phyloP scores from a whole-genome alignment of 2,329 filamentous ascomycete species.

The Nigrospora sphaerica region DNA sequence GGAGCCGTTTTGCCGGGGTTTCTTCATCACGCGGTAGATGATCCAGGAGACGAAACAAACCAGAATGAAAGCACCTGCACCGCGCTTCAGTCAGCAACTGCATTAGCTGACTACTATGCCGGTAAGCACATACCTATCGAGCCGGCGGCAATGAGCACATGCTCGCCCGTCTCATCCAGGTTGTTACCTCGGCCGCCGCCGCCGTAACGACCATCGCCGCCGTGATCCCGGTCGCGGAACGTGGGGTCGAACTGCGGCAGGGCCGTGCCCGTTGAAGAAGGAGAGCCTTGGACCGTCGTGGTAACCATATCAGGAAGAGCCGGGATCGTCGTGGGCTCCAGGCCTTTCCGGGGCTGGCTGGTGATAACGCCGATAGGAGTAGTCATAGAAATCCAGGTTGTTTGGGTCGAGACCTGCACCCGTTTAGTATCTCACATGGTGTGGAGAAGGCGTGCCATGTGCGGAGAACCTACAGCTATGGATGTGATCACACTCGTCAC shows the following conservation, averaged over 20 bases:
- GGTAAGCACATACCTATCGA: conserved; percentile 21
- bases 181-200: not conserved
- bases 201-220: too few species aligned
- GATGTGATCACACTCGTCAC: not conserved
- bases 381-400: conserved; percentile 4
- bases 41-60: conserved; percentile 38
- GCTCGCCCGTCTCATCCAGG: conserved; percentile 20
- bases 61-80: conserved; percentile 34
- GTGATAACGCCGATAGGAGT: conserved; percentile 1
- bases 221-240: too few species aligned
- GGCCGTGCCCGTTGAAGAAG: not conserved
- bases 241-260: not conserved
- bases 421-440: not conserved
- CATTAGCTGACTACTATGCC: not conserved
- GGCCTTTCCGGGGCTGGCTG: conserved; percentile 5
- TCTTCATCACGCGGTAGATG: conserved; percentile 30
- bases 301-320: not conserved
- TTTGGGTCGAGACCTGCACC: conserved; percentile 3
- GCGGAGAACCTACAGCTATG: not conserved
- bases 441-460: not conserved
- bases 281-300: too few species aligned
- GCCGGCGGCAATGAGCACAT: conserved; percentile 25
- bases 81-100: conserved; percentile 3
- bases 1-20: conserved; percentile 15
- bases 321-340: conserved; percentile 1